phyloP scores from a whole-genome alignment of 2,329 filamentous ascomycete species.

The Hortaea werneckii region DNA sequence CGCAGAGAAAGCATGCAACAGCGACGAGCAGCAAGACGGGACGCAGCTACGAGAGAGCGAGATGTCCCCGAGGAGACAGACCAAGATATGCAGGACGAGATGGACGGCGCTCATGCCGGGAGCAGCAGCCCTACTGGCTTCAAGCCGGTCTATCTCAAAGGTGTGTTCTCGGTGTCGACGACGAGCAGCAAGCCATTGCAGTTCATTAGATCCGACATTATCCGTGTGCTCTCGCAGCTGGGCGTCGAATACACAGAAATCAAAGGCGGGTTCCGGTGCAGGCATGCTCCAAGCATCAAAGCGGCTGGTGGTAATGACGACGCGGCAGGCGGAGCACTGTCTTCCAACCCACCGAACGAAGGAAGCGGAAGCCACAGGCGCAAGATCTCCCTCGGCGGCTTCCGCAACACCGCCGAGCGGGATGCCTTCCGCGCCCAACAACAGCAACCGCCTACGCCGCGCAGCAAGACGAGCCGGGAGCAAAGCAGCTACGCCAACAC shows the following conservation, averaged over 20 bases:
- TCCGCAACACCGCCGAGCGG: slow-evolving; percentile 50
- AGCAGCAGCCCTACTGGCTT: slow-evolving; percentile 61
- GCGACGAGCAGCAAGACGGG: slow-evolving; percentile 51
- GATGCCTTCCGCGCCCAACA: slow-evolving; percentile 57
- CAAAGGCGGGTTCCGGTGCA: slow-evolving; percentile 83
- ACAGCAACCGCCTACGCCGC: slow-evolving; percentile 33
- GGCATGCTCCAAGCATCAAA: slow-evolving; percentile 78
- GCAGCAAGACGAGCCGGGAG: slow-evolving; percentile 46
- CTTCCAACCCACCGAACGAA: slow-evolving; percentile 6
- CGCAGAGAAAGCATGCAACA: slow-evolving; percentile 87
- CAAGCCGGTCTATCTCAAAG: slow-evolving; percentile 92
- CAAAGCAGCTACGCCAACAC: slow-evolving; percentile 66
- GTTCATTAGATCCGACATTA: slow-evolving; percentile 80
- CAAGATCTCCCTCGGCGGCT: slow-evolving; percentile 74
- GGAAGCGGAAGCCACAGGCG: slow-evolving; percentile 48
- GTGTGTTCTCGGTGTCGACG: slow-evolving; percentile 91
- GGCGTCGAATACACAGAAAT: slow-evolving; percentile 90
- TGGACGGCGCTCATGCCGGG: slow-evolving; percentile 39
- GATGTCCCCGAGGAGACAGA: slow-evolving; percentile 90
- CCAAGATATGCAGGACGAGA: slow-evolving; percentile 55
- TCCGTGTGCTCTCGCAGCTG: slow-evolving; percentile 75
- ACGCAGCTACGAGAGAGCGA: slow-evolving; percentile 46
- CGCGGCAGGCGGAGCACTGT: slow-evolving; percentile 37
- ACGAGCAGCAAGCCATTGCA: slow-evolving; percentile 84
- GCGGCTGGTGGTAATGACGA: slow-evolving; percentile 34